These are phyloP conservation scores for Paraconiothyrium sp. DNA, from an alignment of 2,329 filamentous ascomycete species.

Conservation along the genomic window DNA sequence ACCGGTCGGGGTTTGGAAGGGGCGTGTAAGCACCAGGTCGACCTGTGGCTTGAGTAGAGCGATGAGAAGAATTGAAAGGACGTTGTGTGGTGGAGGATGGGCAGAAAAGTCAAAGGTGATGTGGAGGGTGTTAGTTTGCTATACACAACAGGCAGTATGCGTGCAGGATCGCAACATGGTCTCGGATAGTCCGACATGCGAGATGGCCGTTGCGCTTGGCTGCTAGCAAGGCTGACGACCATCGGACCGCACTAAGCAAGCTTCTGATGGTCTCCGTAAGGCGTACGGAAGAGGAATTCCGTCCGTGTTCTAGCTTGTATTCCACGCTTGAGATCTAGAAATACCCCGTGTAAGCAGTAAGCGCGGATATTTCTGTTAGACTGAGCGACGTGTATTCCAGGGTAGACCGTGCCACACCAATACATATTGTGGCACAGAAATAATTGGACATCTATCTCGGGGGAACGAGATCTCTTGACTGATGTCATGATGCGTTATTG, in stretches of 20 bases:
- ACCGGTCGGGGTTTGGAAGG: slow-evolving; percentile 9
- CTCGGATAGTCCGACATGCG: too few relatives aligned
- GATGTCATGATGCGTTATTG: not conserved
- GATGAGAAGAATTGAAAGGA: not conserved
- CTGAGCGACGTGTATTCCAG: not conserved
- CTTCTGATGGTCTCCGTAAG: not conserved
- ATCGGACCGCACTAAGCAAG: not conserved
- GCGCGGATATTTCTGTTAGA: not conserved
- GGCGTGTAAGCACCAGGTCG: not conserved
- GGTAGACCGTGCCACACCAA: slow-evolving; percentile 1
- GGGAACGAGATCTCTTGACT: not conserved
- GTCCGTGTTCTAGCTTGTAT: slow-evolving; percentile 2
- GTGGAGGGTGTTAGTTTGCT: too few relatives aligned
- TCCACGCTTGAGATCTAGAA: not conserved
- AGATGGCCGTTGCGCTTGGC: not conserved
- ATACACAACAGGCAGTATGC: too few relatives aligned
- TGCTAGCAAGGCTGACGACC: slow-evolving; percentile 2
- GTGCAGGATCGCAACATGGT: too few relatives aligned
- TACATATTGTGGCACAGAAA: not conserved
- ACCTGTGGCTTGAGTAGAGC: too few relatives aligned
- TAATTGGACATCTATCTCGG: not conserved
- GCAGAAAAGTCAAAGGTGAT: not conserved
- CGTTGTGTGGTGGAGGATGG: not conserved
- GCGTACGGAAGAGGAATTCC: slow-evolving; percentile 11
- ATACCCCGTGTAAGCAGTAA: slow-evolving; percentile 10